These are phyloP conservation scores for Mycena citricolor DNA, from an alignment of 1,284 basidiomycete species.

Conservation along the genomic window DNA sequence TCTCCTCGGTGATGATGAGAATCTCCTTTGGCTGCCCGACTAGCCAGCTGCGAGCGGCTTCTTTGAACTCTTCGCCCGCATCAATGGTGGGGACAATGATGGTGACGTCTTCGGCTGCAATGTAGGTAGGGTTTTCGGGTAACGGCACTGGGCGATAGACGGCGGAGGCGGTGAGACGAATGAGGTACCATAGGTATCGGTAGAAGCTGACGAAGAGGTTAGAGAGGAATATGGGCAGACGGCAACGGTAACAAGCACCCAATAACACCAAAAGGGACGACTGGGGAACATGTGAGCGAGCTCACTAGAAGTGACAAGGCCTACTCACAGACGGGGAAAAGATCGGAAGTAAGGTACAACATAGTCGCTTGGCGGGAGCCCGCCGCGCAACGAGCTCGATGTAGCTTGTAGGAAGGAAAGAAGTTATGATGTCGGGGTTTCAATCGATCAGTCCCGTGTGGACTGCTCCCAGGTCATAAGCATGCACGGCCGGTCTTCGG, in stretches of 20 bases:
- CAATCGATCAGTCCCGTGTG: too few relatives aligned
- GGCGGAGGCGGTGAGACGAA: constrained; percentile 73
- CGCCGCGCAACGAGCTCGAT: neutral
- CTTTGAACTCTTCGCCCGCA: constrained; percentile 91
- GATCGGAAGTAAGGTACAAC: constrained; percentile 77
- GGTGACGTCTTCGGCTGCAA: constrained; percentile 88
- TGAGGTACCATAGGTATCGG: constrained; percentile 88
- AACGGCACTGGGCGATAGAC: constrained; percentile 84
- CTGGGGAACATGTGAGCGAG: constrained; percentile 39
- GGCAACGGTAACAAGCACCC: constrained; percentile 49
- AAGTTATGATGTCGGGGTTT: too few relatives aligned
- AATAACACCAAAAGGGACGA: constrained; percentile 89
- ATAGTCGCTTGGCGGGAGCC: constrained; percentile 31
- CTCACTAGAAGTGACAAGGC: constrained; percentile 9
- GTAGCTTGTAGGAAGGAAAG: too few relatives aligned
- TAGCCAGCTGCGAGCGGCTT: constrained; percentile 89
- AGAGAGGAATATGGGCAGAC: constrained; percentile 15
- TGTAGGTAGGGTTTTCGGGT: constrained; percentile 85
- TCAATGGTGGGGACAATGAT: constrained; percentile 95
- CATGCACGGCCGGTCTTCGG: too few relatives aligned
- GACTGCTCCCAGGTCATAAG: too few relatives aligned
- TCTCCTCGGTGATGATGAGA: constrained; percentile 90
- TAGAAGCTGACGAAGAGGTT: constrained; percentile 57
- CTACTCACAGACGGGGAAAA: constrained; percentile 74
- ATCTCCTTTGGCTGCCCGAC: constrained; percentile 89